phyloP scores from a whole-genome alignment of 768 basidiomycete genomes.

The Dentipellis sp. region DNA sequence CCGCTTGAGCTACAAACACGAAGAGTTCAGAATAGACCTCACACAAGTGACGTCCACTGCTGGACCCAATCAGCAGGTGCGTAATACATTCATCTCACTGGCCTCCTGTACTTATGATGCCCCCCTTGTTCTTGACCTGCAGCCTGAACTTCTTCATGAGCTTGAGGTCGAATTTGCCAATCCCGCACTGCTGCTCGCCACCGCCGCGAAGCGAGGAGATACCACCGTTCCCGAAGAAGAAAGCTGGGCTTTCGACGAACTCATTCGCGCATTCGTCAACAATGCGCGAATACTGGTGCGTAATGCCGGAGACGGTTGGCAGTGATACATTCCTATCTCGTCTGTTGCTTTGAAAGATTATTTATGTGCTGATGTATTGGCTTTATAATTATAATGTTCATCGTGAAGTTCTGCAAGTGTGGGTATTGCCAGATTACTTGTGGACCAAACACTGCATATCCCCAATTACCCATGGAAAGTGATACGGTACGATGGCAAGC shows the following conservation, averaged over 20 bases:
- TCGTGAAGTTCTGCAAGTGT: constrained; percentile 1
- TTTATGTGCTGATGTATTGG: neutral
- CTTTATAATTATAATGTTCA: neutral
- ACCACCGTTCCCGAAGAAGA: constrained; percentile 51
- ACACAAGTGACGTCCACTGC: constrained; percentile 74
- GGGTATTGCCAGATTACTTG: neutral
- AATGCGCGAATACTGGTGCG: constrained; percentile 84
- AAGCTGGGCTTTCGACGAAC: constrained; percentile 76
- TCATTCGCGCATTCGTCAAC: constrained; percentile 88
- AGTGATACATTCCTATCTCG: constrained; percentile 14
- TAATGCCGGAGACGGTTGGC: constrained; percentile 55
- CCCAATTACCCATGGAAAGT: too few species aligned
- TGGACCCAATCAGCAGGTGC: constrained; percentile 40
- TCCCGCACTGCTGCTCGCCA: constrained; percentile 57
- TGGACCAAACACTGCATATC: too few species aligned
- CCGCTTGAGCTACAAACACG: constrained; percentile 87
- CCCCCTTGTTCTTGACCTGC: neutral
- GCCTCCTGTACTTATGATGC: neutral
- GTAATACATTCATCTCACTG: neutral
- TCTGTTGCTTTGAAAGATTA: neutral
- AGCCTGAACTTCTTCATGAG: constrained; percentile 70
- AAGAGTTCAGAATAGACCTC: constrained; percentile 87
- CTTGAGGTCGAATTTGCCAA: constrained; percentile 84
- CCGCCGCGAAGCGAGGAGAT: constrained; percentile 62
- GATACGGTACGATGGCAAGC: too few species aligned